Base-by-base conservation (phyloP, 257 asterid species). In the Thymus quinquecostatus region DNA sequence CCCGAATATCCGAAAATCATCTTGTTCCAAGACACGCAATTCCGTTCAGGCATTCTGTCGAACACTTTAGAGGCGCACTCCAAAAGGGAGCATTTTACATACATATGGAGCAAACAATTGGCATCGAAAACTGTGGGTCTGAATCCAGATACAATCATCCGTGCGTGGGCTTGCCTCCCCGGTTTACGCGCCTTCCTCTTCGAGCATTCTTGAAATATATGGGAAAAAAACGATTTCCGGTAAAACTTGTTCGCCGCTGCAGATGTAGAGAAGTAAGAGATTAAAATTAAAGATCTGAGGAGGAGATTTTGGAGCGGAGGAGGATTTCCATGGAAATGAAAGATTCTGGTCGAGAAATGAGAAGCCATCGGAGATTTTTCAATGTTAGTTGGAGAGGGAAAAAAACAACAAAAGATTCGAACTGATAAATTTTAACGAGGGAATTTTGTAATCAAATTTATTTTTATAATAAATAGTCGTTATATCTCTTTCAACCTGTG, bases 51-150 rank as follows among this genome's bases (percentile, higher is more conserved):
- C 98, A 92, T 86, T 70, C 66, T 73, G 74, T 84, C 95, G 74
- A 92, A 92, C 88, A 90, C 86, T 74, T 84, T 84, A 45, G 68
- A 27, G 11, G 97, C 98, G 63, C 70, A 75, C 32, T 74, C 78
- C 66, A 87, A 64, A 11, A 54, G 67, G 41, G 83, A 80, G 79
- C 92, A 84, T 71, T 72, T 90, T 33, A 83, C 53, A 71, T 86
- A 90, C 87, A 85, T 1, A 8, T 85, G 95, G 41, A 88, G 79
- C 81, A 92, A 81, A 81, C 97, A 90, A 73, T 87, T 92, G 76
- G 85, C 34, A 54, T 85, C 96, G 61, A 86, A 87, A 44, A 82
- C 29, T 0, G 28, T 49, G 28, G 55, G 28, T 49, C 14, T 49
- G 55, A n/a, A 49, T 2, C 28, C 55, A 13, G 55, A 49, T 49